A percentile compares a stretch with the other conserved stretches of the same genome.
Conservation (phyloP, 768 basidiomycete genomes). For the Tephrocybe sp. region DNA sequence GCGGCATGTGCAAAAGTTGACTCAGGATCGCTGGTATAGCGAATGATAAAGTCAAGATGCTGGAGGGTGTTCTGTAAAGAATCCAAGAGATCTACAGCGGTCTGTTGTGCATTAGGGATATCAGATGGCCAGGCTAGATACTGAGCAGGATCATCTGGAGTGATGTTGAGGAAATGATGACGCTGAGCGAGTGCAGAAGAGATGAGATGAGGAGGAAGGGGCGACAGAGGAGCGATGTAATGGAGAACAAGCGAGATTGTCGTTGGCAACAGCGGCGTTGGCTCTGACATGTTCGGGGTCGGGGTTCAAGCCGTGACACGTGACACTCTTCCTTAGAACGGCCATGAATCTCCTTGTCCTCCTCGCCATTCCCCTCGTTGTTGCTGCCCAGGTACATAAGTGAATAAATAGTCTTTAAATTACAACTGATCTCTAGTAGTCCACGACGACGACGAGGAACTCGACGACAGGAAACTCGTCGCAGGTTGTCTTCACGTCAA, state of each 20-base stretch:
- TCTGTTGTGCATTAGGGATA: constrained; percentile 23
- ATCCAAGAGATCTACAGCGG: constrained; percentile 41
- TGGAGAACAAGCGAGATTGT: constrained; percentile 48
- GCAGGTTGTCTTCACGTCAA: constrained; percentile 37
- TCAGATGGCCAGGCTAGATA: constrained; percentile 71
- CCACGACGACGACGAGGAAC: not conserved
- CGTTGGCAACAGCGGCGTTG: constrained; percentile 18
- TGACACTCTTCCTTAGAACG: constrained; percentile 13
- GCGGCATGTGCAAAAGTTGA: constrained; percentile 55
- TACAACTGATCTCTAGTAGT: not conserved
- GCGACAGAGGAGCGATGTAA: constrained; percentile 55
- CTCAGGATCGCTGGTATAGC: constrained; percentile 46
- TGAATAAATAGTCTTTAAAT: too few species aligned
- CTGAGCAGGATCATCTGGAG: constrained; percentile 42
- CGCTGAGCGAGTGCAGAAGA: constrained; percentile 59
- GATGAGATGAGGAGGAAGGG: constrained; percentile 59
- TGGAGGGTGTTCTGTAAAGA: constrained; percentile 29
- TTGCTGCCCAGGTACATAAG: constrained; percentile 37
- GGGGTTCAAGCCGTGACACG: not conserved
- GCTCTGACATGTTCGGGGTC: not conserved
- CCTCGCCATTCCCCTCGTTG: constrained; percentile 37
- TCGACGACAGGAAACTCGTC: constrained; percentile 14
- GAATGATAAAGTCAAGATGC: constrained; percentile 35
- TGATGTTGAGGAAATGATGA: constrained; percentile 60
- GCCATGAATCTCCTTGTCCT: constrained; percentile 26